A percentile compares a stretch with the other conserved stretches of the same genome.
These are phyloP conservation scores for Aspergillus indologenus DNA, from an alignment of 495 filamentous ascomycete species.

Conservation along the genomic window DNA sequence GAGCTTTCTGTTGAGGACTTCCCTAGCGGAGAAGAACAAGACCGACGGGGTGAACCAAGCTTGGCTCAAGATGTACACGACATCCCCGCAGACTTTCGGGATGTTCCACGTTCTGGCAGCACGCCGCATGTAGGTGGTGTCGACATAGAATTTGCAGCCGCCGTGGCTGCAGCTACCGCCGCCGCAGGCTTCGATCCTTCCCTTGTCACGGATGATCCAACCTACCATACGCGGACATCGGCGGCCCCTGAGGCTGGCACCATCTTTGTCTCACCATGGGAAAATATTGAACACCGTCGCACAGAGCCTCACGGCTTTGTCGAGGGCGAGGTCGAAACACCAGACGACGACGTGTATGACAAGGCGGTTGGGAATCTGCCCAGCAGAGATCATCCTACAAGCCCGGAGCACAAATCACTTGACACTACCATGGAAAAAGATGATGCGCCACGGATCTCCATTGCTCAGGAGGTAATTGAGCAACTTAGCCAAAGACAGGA, in stretches of 20 bases:
- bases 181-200: constrained; percentile 69
- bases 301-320: constrained; percentile 32
- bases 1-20: constrained; percentile 36
- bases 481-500: constrained; percentile 23
- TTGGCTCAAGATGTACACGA: constrained; percentile 23
- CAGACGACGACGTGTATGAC: constrained; percentile 14
- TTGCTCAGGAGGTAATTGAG: constrained; percentile 32
- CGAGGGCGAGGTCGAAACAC: constrained; percentile 33
- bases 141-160: constrained; percentile 67
- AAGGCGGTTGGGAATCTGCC: constrained; percentile 10
- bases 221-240: constrained; percentile 60
- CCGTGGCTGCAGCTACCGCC: constrained; percentile 64
- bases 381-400: constrained; percentile 23
- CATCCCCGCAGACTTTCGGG: constrained; percentile 12
- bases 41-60: not conserved
- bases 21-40: not conserved
- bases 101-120: constrained; percentile 17
- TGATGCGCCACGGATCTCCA: constrained; percentile 16
- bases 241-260: constrained; percentile 55
- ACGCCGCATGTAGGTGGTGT: constrained; percentile 31
- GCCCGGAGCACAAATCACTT: constrained; percentile 24
- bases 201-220: constrained; percentile 63
- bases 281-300: constrained; percentile 38
- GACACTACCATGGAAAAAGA: constrained; percentile 8
- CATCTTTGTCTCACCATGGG: constrained; percentile 43